Evolutionary conservation across 495 filamentous ascomycete species (phyloP).

Genomic region (Penicillium salamii): DNA sequence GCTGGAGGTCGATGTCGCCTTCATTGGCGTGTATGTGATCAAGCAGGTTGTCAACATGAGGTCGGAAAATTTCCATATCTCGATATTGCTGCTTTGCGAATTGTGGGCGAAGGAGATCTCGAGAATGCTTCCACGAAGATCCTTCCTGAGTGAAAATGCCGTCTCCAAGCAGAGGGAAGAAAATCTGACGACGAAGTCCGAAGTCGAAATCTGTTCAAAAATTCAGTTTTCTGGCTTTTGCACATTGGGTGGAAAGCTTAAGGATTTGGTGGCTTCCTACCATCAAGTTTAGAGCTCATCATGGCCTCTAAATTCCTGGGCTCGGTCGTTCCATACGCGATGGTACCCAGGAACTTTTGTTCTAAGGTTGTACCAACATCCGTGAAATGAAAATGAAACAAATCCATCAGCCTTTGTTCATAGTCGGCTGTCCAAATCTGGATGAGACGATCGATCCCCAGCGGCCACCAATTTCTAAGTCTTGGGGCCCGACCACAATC

Average conservation of each 20-base stretch:
- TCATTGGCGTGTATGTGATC: conserved; percentile 38
- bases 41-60: not conserved
- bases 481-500: conserved; percentile 21
- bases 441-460: conserved; percentile 35
- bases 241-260: too few species aligned
- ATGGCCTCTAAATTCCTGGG: conserved; percentile 5
- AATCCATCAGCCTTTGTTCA: conserved; percentile 30
- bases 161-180: not conserved
- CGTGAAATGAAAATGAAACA: conserved; percentile 38
- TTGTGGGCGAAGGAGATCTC: conserved; percentile 38
- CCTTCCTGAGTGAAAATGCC: conserved; percentile 36
- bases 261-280: too few species aligned
- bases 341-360: conserved; percentile 13
- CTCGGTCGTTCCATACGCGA: conserved; percentile 4
- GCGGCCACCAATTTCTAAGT: conserved; percentile 27
- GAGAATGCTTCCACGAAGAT: conserved; percentile 35
- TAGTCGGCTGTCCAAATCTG: conserved; percentile 24
- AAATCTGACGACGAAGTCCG: not conserved
- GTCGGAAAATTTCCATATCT: conserved; percentile 40
- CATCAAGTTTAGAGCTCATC: conserved; percentile 4
- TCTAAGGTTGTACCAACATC: conserved; percentile 45
- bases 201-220: too few species aligned
- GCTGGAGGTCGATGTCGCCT: conserved; percentile 41
- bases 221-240: too few species aligned
- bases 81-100: conserved; percentile 9